These are phyloP conservation scores for Arxiozyma telluris DNA, from an alignment of 1,139 yeast genomes.

Conservation along the genomic window DNA sequence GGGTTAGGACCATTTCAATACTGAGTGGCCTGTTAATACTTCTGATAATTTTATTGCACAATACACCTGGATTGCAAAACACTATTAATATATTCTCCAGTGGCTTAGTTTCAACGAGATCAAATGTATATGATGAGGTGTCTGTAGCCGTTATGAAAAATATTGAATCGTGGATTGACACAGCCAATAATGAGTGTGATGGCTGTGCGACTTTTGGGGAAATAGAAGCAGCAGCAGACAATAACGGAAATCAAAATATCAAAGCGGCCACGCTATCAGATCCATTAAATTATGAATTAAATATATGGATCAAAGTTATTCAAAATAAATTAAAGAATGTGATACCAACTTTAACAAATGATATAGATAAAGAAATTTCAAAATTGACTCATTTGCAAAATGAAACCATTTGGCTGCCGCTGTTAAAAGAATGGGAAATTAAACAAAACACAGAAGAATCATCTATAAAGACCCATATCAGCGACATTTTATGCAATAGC, in stretches of 20 bases:
- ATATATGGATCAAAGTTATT: conserved; percentile 8
- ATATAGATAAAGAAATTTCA: conserved; percentile 33
- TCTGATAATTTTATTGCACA: neutral
- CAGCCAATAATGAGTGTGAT: neutral
- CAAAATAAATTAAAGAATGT: conserved; percentile 3
- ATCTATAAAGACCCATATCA: conserved; percentile 37
- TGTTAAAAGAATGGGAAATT: neutral
- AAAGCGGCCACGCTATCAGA: neutral
- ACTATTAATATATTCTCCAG: too few species aligned
- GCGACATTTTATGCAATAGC: conserved; percentile 41
- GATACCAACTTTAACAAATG: conserved; percentile 18
- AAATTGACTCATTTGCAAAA: conserved; percentile 28
- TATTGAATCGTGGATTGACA: neutral
- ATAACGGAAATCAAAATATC: neutral
- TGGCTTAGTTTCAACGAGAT: neutral
- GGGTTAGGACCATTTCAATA: neutral
- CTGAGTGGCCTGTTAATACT: neutral
- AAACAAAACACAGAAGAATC: neutral
- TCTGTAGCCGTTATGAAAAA: neutral
- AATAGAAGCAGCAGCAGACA: neutral
- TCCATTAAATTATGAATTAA: conserved; percentile 6
- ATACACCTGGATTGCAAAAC: neutral
- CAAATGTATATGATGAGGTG: neutral
- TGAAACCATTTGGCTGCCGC: neutral
- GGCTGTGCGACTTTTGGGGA: neutral